A percentile compares a stretch with the other conserved stretches of the same genome.
These are phyloP conservation scores for Lasiodiplodia sp. DNA, from an alignment of 2,329 filamentous ascomycete genomes.

Conservation along the genomic window DNA sequence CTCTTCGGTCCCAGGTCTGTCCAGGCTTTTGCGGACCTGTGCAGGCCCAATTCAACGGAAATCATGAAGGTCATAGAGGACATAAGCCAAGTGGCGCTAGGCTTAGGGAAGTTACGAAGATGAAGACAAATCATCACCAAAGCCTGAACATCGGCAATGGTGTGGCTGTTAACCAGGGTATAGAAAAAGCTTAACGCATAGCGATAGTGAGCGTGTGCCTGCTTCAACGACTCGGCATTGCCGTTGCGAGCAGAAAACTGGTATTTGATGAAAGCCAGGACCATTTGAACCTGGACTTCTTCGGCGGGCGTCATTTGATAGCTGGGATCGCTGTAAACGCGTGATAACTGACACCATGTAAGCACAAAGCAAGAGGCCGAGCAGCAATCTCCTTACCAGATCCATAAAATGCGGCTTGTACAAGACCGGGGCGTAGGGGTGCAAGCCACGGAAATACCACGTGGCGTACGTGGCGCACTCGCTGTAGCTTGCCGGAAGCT, in stretches of 20 bases:
- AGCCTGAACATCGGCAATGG: slow-evolving; percentile 74
- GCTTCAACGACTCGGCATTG: slow-evolving; percentile 61
- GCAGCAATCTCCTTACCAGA: slow-evolving; percentile 59
- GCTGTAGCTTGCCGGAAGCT: slow-evolving; percentile 28
- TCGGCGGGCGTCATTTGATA: slow-evolving; percentile 71
- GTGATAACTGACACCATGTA: slow-evolving; percentile 34
- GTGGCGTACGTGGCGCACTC: slow-evolving; percentile 61
- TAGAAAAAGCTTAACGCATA: slow-evolving; percentile 74
- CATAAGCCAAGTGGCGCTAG: slow-evolving; percentile 75
- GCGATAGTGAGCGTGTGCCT: slow-evolving; percentile 80
- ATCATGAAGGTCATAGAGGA: slow-evolving; percentile 69
- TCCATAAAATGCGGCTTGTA: slow-evolving; percentile 76
- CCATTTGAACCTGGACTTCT: slow-evolving; percentile 76
- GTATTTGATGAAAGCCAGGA: slow-evolving; percentile 79
- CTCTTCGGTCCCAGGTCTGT: slow-evolving; percentile 50
- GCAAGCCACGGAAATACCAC: slow-evolving; percentile 77
- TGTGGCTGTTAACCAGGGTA: slow-evolving; percentile 67
- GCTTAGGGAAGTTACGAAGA: slow-evolving; percentile 79
- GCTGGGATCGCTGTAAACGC: slow-evolving; percentile 73
- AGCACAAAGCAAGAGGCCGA: slow-evolving; percentile 3
- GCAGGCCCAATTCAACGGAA: slow-evolving; percentile 77
- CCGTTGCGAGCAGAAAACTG: slow-evolving; percentile 77
- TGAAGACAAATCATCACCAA: slow-evolving; percentile 75
- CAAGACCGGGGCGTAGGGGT: slow-evolving; percentile 76
- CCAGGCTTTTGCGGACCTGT: slow-evolving; percentile 72